Percentiles rank a stretch among this genome's conserved stretches.
phyloP scores from a whole-genome alignment of 2,329 filamentous ascomycete genomes.

The Diaporthe eres region DNA sequence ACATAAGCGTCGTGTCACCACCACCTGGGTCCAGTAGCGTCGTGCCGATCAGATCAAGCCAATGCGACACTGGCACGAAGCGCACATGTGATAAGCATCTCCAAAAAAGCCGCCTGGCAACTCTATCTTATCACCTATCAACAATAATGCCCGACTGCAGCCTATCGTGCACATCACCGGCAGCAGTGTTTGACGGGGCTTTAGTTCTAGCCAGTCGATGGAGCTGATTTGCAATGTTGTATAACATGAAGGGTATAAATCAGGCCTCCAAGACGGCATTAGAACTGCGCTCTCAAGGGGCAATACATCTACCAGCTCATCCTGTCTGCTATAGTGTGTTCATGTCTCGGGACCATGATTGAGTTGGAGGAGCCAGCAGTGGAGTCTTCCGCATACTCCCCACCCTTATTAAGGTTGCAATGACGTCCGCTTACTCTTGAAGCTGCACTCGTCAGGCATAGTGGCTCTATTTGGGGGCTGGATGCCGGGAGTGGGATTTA shows the following conservation, averaged over 20 bases:
- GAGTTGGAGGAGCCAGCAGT: not conserved
- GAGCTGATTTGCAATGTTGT: not conserved
- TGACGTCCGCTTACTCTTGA: not conserved
- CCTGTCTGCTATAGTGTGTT: not conserved
- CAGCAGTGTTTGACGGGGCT: not conserved
- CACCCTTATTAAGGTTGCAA: no score
- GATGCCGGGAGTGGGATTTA: not conserved
- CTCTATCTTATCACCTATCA: constrained; percentile 29
- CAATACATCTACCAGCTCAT: not conserved
- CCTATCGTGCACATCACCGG: constrained; percentile 2
- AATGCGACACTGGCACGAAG: constrained; percentile 3
- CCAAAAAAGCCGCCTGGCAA: constrained; percentile 25
- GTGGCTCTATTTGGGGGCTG: not conserved
- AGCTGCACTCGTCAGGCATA: not conserved
- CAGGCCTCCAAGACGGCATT: not conserved
- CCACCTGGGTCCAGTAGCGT: constrained; percentile 6
- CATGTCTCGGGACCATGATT: not conserved
- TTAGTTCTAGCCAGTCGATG: no score
- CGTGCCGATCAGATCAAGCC: constrained; percentile 6
- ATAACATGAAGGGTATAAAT: not conserved
- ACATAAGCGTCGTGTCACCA: constrained; percentile 7
- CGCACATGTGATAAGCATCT: constrained; percentile 2
- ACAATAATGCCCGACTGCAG: not conserved
- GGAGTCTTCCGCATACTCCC: not conserved
- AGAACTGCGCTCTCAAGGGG: not conserved